Base-by-base conservation (phyloP, 148 eudicot species). In the Rhododendron vialii region DNA sequence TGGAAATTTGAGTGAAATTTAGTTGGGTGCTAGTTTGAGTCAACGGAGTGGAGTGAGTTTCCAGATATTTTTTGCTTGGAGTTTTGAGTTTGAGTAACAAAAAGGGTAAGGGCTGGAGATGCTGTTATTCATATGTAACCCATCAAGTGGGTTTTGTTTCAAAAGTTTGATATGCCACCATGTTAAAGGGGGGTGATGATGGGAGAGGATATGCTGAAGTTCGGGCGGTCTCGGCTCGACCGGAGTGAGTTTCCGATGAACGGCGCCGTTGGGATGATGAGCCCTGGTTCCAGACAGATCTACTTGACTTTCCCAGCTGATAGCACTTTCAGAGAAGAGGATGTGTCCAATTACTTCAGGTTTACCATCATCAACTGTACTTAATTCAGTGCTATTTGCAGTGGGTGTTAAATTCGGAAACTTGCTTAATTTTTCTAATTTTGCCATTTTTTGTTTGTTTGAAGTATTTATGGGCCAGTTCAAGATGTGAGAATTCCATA, bases 401-500 rank as follows among this genome's bases (percentile, higher is more conserved):
- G 8, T 43, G 11, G 53, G 76, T 84, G 35, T 0, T 30, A 24
- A 15, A 9, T 13, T 5, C 22, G 9, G 7, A 59, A 59, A 59
- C 73, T 10, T 76, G 24, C 12, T 80, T 57, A 10, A 69, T 18
- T 73, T 73, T 78, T 73, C 13, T 71, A 53, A 82, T 48, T 20
- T 4, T 55, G 61, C 4, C 61, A 1, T 81, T n/a, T 3, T 81
- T 4, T 83, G 26, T 85, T 63, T 82, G 82, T 73, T 61, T 78
- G 63, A 83, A 96, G 99, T 86, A 95, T 89, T 55, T 96, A 87
- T 80, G 99, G 99, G 74, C 96, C 96, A 5, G 99, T 96, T 63
- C 98, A 96, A 91, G 99, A 96, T 90, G 99, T 96, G 89, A 94
- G 99, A 88, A 96, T 96, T 30, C 99, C 99, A 18, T 96, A 96